Percentiles rank a stretch among this genome's conserved stretches.
Conservation (phyloP, 176 grass and related monocot genomes). For the Oryza glaberrima region DNA sequence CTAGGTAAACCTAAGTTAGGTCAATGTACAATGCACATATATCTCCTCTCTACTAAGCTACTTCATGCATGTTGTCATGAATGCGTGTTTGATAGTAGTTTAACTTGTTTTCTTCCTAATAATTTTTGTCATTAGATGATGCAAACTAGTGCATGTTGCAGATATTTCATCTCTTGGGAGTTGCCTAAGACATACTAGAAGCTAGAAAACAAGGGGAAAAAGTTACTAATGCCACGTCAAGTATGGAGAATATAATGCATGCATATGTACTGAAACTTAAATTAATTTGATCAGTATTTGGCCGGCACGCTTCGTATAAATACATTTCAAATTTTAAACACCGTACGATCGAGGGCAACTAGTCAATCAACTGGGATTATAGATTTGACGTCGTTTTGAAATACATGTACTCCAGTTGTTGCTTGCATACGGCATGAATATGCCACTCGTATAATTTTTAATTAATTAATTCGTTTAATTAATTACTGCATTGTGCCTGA, state of each 20-base stretch:
- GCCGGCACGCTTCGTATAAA: neutral
- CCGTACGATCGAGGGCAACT: neutral
- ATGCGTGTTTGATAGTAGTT: neutral
- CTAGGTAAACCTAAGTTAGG: conserved; percentile 24
- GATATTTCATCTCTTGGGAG: neutral
- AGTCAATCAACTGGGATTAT: conserved; percentile 18
- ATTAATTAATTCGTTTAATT: neutral
- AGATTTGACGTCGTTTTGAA: neutral
- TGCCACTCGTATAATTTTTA: neutral
- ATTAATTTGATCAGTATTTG: conserved; percentile 3
- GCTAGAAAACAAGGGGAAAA: neutral
- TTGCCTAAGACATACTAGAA: neutral
- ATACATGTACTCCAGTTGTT: neutral
- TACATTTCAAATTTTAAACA: conserved; percentile 14
- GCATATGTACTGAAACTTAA: neutral
- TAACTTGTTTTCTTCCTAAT: neutral
- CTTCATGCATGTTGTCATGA: neutral
- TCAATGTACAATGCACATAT: conserved; percentile 10
- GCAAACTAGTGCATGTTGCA: neutral
- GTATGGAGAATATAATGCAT: neutral
- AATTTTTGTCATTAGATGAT: neutral
- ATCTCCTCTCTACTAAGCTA: neutral
- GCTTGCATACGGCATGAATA: neutral
- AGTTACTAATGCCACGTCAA: neutral
- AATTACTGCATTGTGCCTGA: neutral